Base-by-base conservation (phyloP, 2,329 filamentous ascomycete species). In the Phoma sp. region DNA sequence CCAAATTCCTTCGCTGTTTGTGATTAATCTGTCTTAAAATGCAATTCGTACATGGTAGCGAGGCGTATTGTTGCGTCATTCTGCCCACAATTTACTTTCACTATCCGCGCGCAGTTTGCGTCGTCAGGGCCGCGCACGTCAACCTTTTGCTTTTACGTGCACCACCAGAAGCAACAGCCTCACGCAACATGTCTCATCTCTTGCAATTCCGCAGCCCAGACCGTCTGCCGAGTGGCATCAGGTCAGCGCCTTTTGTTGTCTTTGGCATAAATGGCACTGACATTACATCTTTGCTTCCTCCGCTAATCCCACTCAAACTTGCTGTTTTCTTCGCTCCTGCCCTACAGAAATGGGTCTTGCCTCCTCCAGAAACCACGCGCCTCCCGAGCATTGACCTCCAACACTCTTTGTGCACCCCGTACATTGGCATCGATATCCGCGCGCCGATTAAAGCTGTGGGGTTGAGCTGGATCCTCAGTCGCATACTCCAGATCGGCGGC, bases 241-340 rank as follows among this genome's bases (percentile, higher is more conserved):
- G 29, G 18, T 36, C 45, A 14, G 57, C 64, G 7, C 69, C 69
- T 2, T 68, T 63, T 43, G 60, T 63, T 37, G 27, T 62, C n/a
- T 64, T 70, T 46, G 62, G 48, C 37, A 62, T 69, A 14, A 41
- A 58, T 13, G 61, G 60, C 13, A 27, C 35, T 5, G 54, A 61
- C 29, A 25, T 58, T 8, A 53, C 44, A n/a, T 24, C 41, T 4
- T 39, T 51, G 2, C 57, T 69, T 13, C 65, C 66, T 11, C 36
- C 49, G 1, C 57, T 41, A n/a, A 63, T 70, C 22, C 62, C 66
- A 5, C 48, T 66, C 3, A 46, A 45, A 6, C 41, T 66, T 1
- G 57, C 64, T 25, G 41, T 69, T 0, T 61, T 68, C 51, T 69
- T 65, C 52, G 57, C 54, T 1, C 67, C 67, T 13, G 58, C 47